These are phyloP conservation scores for Plasmodium falciparum DNA, from an alignment of 169 alveolate species.

Conservation along the genomic window DNA sequence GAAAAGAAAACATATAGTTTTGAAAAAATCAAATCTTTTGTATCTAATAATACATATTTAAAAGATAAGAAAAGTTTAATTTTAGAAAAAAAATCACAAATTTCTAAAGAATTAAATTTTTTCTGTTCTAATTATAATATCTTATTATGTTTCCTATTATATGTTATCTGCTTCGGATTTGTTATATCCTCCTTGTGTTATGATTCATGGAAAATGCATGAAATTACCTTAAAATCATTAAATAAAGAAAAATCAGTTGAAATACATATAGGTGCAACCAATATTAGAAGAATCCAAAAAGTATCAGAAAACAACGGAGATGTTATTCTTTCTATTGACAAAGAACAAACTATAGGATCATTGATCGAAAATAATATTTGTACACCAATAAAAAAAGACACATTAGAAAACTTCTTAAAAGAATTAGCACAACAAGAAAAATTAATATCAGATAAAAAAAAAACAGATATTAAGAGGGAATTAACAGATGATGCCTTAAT, in stretches of 20 bases:
- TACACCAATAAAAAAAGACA: slow-evolving; percentile 3
- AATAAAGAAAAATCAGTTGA: slow-evolving; percentile 16
- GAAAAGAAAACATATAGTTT: slow-evolving; percentile 32
- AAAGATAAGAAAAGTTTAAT: slow-evolving; percentile 38
- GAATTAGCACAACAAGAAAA: slow-evolving; percentile 2
- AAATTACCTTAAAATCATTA: slow-evolving; percentile 26
- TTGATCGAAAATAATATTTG: slow-evolving; percentile 12
- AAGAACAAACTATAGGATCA: slow-evolving; percentile 33
- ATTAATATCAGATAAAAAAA: slow-evolving; percentile 2
- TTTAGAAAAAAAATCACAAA: slow-evolving; percentile 18
- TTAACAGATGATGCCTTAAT: slow-evolving; percentile 14
- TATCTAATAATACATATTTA: slow-evolving; percentile 39
- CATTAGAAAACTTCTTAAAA: slow-evolving; percentile 10
- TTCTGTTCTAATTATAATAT: slow-evolving; percentile 41
- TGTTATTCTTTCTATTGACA: slow-evolving; percentile 38
- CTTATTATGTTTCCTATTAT: slow-evolving; percentile 51
- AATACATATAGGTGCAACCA: slow-evolving; percentile 58
- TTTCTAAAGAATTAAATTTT: slow-evolving; percentile 29
- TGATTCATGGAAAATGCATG: slow-evolving; percentile 71
- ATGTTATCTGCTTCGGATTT: slow-evolving; percentile 37
- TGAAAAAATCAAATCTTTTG: slow-evolving; percentile 57
- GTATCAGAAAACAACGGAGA: slow-evolving; percentile 36
- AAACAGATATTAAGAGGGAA: not conserved
- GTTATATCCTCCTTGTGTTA: slow-evolving; percentile 26
- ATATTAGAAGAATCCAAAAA: slow-evolving; percentile 38